Evolutionary conservation across 1,139 yeast species (phyloP).

Genomic region (Saccharomyces hybrid): DNA sequence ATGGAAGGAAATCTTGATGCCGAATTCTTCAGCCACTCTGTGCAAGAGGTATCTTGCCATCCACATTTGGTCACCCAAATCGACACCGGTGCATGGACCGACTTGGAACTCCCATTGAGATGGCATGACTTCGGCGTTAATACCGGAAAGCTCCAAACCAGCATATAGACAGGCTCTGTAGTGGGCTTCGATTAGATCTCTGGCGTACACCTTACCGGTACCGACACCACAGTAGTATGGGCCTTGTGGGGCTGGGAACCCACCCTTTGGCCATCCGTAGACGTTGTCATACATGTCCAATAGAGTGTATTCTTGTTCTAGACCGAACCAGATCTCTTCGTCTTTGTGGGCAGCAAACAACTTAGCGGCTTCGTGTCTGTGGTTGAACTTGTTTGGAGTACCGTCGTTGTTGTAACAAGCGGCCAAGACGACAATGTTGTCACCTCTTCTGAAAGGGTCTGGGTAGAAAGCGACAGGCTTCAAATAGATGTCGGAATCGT

Average conservation of each 20-base stretch:
- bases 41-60: conserved; percentile 86
- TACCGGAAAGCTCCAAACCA: conserved; percentile 86
- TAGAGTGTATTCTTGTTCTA: conserved; percentile 97
- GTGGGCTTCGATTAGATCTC: conserved; percentile 98
- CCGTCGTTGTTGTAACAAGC: conserved; percentile 99
- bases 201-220: conserved; percentile 94
- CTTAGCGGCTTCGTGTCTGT: conserved; percentile 95
- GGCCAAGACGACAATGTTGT: conserved; percentile 86
- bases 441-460: conserved; percentile 97
- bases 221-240: conserved; percentile 99
- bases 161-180: conserved; percentile 95
- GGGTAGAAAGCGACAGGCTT: conserved; percentile 92
- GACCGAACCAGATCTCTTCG: conserved; percentile 92
- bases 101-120: conserved; percentile 99
- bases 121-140: conserved; percentile 99
- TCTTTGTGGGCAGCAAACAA: conserved; percentile 86
- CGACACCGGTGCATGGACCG: conserved; percentile 93
- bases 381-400: conserved; percentile 96
- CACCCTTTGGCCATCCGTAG: conserved; percentile 99
- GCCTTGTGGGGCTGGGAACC: conserved; percentile 99
- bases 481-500: conserved; percentile 88
- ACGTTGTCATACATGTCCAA: conserved; percentile 85
- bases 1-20: conserved; percentile 96
- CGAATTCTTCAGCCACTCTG: conserved; percentile 97
- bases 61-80: conserved; percentile 97